phyloP scores from a whole-genome alignment of 495 filamentous ascomycete genomes.

The Gamarada debralockiae region DNA sequence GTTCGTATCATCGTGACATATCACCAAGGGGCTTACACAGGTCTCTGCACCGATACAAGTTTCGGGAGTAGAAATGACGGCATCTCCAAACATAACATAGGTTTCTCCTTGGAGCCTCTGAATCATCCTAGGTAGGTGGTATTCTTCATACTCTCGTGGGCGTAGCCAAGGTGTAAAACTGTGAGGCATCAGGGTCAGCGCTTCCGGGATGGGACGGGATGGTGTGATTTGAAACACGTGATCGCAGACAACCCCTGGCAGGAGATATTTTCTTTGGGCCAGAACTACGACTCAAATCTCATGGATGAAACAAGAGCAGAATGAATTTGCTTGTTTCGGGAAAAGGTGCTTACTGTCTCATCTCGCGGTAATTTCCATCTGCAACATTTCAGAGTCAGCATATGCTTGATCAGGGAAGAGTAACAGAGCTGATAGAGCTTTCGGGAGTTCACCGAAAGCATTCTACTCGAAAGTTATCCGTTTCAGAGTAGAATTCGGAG shows the following conservation, averaged over 20 bases:
- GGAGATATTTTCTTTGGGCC: not conserved
- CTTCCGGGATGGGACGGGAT: too few relatives aligned
- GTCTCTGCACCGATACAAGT: conserved; percentile 71
- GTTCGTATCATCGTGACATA: too few relatives aligned
- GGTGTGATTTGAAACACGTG: conserved; percentile 25
- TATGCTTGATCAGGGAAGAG: too few relatives aligned
- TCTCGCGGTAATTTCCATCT: too few relatives aligned
- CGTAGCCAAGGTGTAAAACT: conserved; percentile 53
- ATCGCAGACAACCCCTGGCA: not conserved
- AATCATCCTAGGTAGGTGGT: conserved; percentile 65
- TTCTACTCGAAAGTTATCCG: too few relatives aligned
- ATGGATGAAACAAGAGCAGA: not conserved
- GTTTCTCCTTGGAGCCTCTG: conserved; percentile 55
- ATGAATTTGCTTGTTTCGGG: not conserved
- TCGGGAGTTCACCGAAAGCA: too few relatives aligned
- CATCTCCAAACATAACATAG: conserved; percentile 66
- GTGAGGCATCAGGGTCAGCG: too few relatives aligned
- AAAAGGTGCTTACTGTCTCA: too few relatives aligned
- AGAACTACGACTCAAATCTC: not conserved
- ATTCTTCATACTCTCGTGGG: conserved; percentile 57
- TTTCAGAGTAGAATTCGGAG: too few relatives aligned
- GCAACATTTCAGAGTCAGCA: too few relatives aligned
- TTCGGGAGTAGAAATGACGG: conserved; percentile 66
- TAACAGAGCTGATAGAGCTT: too few relatives aligned
- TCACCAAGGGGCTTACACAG: too few relatives aligned